Evolutionary conservation across 139 green algal genomes (phyloP).

Genomic region (Chlamydomonas asymmetrica): DNA sequence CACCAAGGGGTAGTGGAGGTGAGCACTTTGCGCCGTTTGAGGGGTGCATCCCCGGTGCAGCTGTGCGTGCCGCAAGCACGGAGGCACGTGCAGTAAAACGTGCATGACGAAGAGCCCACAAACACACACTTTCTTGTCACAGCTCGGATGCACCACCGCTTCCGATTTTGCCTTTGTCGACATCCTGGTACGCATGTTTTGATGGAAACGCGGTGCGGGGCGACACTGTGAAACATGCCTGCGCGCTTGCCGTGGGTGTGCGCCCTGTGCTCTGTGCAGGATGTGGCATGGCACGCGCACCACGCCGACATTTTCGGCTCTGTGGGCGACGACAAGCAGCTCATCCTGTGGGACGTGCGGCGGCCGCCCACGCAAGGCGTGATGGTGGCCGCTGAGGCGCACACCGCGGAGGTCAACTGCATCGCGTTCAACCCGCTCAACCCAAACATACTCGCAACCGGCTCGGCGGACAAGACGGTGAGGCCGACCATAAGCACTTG

Average conservation of each 20-base stretch:
- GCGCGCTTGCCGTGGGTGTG: no score
- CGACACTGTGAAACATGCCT: no score
- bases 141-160: neutral
- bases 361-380: slow-evolving; percentile 50
- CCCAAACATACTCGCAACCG: slow-evolving; percentile 94
- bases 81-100: no score
- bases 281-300: slow-evolving; percentile 96
- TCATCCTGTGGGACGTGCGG: slow-evolving; percentile 95
- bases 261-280: no score
- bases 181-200: no score
- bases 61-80: no score
- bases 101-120: no score
- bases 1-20: slow-evolving; percentile 87
- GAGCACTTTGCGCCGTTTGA: no score
- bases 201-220: no score
- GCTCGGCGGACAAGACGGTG: slow-evolving; percentile 94
- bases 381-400: slow-evolving; percentile 69
- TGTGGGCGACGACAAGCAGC: slow-evolving; percentile 94
- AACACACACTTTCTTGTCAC: slow-evolving; percentile 2
- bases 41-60: no score
- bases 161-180: no score
- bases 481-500: no score
- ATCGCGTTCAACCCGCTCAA: slow-evolving; percentile 98
- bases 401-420: slow-evolving; percentile 97
- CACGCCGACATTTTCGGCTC: slow-evolving; percentile 93